Base-by-base conservation (phyloP, 192 early-diverging fungal genomes). In the Coemansia sp. region DNA sequence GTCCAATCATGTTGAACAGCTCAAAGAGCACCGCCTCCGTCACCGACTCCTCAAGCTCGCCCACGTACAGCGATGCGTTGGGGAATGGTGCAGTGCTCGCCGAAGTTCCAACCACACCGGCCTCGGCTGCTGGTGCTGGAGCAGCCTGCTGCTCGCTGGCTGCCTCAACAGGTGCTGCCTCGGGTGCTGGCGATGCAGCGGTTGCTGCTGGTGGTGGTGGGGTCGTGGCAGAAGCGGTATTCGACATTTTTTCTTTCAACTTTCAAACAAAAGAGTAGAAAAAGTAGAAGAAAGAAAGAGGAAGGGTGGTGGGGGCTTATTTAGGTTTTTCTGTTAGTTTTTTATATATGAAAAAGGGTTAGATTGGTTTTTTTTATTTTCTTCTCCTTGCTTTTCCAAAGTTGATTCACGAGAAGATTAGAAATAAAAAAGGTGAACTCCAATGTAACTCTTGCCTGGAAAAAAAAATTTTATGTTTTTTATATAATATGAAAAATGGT, bases 1-100 rank as follows among this genome's bases (percentile, higher is more conserved):
- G 93, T 47, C 95, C 95, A 67, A 95, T 77, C 80, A 91, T 88
- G 86, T 93, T 95, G 87, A 99, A 99, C 82, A 97, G 90, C 78
- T 99, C 97, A 67, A 94, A 99, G 57, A 99, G 86, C 86, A 94
- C 91, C 49, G 97, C 95, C 86, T 99, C 97, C 64, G 94, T 97
- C 70, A 99, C 96, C 58, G 92, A 91, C 68, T 91, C 90, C 81
- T 98, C 96, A 52, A 98, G 87, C 85, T 99, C 97, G 67, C 97
- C 97, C 61, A 99, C 95, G 82, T 99, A 99, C 60, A 99, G 89
- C 19, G 90, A 92, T 49, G 91, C 88, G 75, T 87, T 87, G 65
- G 88, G 72, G 63, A 87, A 77, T 49, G 85, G 85, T 11, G 81
- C 63, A 18, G 49, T 63, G 63, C 63, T 60, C 26, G 50, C 41